Evolutionary conservation across 2,329 filamentous ascomycete species (phyloP).

Genomic region (Phymatotrichopsis omnivora): DNA sequence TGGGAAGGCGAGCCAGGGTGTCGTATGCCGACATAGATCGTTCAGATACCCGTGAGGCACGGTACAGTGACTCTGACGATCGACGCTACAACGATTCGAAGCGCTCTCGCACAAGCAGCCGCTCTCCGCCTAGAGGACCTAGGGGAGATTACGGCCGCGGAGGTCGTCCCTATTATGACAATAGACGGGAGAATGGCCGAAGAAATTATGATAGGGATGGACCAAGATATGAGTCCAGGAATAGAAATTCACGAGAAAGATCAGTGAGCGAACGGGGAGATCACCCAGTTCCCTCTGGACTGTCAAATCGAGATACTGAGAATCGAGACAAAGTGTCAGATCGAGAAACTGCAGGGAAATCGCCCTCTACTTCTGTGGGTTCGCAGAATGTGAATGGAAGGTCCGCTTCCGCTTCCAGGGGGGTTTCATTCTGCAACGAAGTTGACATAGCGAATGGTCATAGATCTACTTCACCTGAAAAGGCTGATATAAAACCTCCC

Average conservation of each 20-base stretch:
- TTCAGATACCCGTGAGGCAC: slow-evolving; percentile 18
- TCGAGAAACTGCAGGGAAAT: slow-evolving; percentile 33
- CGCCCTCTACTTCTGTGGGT: slow-evolving; percentile 8
- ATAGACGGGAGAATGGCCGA: slow-evolving; percentile 27
- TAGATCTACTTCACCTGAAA: slow-evolving; percentile 24
- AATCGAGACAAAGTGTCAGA: slow-evolving; percentile 50
- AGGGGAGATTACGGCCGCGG: slow-evolving; percentile 21
- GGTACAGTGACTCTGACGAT: slow-evolving; percentile 25
- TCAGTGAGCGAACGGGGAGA: slow-evolving; percentile 55
- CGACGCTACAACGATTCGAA: slow-evolving; percentile 28
- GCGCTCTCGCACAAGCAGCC: slow-evolving; percentile 30
- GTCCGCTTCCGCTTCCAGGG: slow-evolving; percentile 16
- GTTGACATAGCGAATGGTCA: slow-evolving; percentile 23
- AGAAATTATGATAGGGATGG: slow-evolving; percentile 27
- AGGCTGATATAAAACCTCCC: slow-evolving; percentile 25
- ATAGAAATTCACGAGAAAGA: slow-evolving; percentile 42
- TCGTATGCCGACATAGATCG: slow-evolving; percentile 32
- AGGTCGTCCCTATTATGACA: slow-evolving; percentile 27
- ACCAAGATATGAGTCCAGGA: slow-evolving; percentile 22
- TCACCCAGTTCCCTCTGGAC: slow-evolving; percentile 49
- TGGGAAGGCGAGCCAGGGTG: slow-evolving; percentile 28
- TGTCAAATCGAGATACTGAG: slow-evolving; percentile 58
- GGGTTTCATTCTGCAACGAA: slow-evolving; percentile 26
- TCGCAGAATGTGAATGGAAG: slow-evolving; percentile 20
- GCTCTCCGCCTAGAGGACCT: slow-evolving; percentile 26